Evolutionary conservation across 495 filamentous ascomycete species (phyloP).

Genomic region (Penicillium ochrochloron): DNA sequence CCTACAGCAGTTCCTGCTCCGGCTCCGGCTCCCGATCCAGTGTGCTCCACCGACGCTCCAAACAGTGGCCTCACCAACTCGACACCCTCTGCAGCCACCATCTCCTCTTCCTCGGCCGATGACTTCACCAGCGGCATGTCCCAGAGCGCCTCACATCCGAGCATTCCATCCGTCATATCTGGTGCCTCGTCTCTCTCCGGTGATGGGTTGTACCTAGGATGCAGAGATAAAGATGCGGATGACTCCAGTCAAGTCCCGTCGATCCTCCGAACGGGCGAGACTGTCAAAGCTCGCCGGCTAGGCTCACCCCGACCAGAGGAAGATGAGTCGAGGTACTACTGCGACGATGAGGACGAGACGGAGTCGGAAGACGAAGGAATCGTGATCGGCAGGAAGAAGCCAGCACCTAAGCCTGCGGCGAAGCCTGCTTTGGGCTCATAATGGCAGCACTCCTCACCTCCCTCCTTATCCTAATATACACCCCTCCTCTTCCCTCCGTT

Average conservation of each 20-base stretch:
- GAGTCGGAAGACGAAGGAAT: constrained; percentile 58
- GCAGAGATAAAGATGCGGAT: constrained; percentile 37
- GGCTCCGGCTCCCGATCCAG: constrained; percentile 45
- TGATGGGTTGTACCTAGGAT: constrained; percentile 33
- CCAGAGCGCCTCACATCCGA: constrained; percentile 72
- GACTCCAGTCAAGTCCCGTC: constrained; percentile 41
- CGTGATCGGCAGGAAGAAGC: constrained; percentile 48
- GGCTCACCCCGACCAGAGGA: constrained; percentile 39
- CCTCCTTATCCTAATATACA: background rate
- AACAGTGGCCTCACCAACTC: constrained; percentile 53
- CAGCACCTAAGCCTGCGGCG: constrained; percentile 27
- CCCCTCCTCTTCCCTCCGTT: background rate
- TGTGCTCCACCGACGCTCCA: constrained; percentile 51
- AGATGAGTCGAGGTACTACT: constrained; percentile 50
- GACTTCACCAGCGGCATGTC: constrained; percentile 62
- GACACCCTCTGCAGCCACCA: constrained; percentile 58
- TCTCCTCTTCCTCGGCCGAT: constrained; percentile 55
- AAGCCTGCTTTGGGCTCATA: constrained; percentile 15
- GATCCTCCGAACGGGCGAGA: constrained; percentile 52
- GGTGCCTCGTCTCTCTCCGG: constrained; percentile 80
- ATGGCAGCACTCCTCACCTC: background rate
- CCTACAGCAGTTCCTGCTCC: constrained; percentile 31
- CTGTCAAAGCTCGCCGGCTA: constrained; percentile 41
- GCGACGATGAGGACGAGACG: constrained; percentile 51
- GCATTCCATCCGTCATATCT: constrained; percentile 74